Percentiles rank a stretch among this genome's conserved stretches.
Evolutionary conservation across 2,329 filamentous ascomycete genomes (phyloP).

Genomic region (Colletotrichum scovillei): DNA sequence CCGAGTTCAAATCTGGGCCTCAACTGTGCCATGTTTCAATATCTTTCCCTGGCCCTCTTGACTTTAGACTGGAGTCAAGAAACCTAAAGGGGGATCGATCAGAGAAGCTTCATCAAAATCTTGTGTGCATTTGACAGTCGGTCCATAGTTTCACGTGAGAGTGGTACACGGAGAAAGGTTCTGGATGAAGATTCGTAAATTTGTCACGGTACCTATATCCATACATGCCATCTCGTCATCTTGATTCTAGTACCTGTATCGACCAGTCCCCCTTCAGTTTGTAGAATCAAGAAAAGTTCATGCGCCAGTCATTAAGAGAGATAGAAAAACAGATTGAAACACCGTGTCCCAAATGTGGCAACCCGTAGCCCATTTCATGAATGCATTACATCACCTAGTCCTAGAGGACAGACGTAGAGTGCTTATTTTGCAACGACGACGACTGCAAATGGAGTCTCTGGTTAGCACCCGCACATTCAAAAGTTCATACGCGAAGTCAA

Average conservation of each 20-base stretch:
- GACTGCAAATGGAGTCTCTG: not conserved
- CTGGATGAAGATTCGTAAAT: not conserved
- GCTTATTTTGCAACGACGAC: conserved; percentile 18
- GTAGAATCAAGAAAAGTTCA: not conserved
- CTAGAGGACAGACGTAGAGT: too few relatives aligned
- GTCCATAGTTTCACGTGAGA: too few relatives aligned
- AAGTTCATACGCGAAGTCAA: not conserved
- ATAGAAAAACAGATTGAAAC: not conserved
- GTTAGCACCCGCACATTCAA: not conserved
- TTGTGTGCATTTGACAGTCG: too few relatives aligned
- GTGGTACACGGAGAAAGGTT: too few relatives aligned
- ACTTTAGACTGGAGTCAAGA: too few relatives aligned
- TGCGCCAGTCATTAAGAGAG: too few relatives aligned
- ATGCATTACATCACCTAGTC: not conserved
- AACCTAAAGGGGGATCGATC: too few relatives aligned
- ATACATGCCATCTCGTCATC: not conserved
- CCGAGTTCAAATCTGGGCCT: too few relatives aligned
- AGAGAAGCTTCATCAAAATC: too few relatives aligned
- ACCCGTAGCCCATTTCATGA: not conserved
- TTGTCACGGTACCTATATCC: not conserved
- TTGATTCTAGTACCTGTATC: not conserved
- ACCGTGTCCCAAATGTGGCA: not conserved
- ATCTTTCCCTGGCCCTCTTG: too few relatives aligned
- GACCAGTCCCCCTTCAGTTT: not conserved
- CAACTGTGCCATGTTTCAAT: too few relatives aligned